These are phyloP conservation scores for Stagonosporopsis rhizophila DNA, from an alignment of 2,329 filamentous ascomycete species.

Conservation along the genomic window DNA sequence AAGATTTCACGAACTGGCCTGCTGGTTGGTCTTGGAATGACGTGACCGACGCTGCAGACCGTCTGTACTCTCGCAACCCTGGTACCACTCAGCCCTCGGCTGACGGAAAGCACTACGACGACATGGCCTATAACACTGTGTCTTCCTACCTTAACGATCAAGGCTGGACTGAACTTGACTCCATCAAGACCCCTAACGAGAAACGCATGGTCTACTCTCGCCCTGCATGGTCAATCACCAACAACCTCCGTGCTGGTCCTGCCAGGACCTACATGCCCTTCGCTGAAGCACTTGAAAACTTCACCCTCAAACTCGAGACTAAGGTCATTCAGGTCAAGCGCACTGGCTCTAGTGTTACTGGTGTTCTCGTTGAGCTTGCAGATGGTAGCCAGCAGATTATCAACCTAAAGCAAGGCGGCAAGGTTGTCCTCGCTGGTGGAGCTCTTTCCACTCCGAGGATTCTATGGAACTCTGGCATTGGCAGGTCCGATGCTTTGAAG, in stretches of 20 bases:
- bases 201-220: slow-evolving; percentile 29
- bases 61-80: slow-evolving; percentile 33
- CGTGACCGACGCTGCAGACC: slow-evolving; percentile 25
- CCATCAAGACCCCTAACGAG: slow-evolving; percentile 29
- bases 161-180: slow-evolving; percentile 27
- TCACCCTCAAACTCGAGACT: slow-evolving; percentile 33
- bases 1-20: slow-evolving; percentile 30
- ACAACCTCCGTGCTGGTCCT: slow-evolving; percentile 30
- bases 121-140: slow-evolving; percentile 28
- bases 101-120: slow-evolving; percentile 32
- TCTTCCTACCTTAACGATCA: slow-evolving; percentile 24
- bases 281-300: slow-evolving; percentile 26
- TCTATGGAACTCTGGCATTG: slow-evolving; percentile 38
- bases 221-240: slow-evolving; percentile 22
- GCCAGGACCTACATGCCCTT: slow-evolving; percentile 32
- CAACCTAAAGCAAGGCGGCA: slow-evolving; percentile 60
- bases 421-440: slow-evolving; percentile 61
- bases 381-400: slow-evolving; percentile 69
- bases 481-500: slow-evolving; percentile 32
- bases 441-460: slow-evolving; percentile 54
- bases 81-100: slow-evolving; percentile 30
- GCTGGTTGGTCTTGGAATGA: slow-evolving; percentile 31
- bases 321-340: slow-evolving; percentile 32
- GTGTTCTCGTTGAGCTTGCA: slow-evolving; percentile 28
- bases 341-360: slow-evolving; percentile 24